A percentile compares a stretch with the other conserved stretches of the same genome.
phyloP scores from a whole-genome alignment of 2,329 filamentous ascomycete genomes.

The Albophoma yamanashiensis region DNA sequence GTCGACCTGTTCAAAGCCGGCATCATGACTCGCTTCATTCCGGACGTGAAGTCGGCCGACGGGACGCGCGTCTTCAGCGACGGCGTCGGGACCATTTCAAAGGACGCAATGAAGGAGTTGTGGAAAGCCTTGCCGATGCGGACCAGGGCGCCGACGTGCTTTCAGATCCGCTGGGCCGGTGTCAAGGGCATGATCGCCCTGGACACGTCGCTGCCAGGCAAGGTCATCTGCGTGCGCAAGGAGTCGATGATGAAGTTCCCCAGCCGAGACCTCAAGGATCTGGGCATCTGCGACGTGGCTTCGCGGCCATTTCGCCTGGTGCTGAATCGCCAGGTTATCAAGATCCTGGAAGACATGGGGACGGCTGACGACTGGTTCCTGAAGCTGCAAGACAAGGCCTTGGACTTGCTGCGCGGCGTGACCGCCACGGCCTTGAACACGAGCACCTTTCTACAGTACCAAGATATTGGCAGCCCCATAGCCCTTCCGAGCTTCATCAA shows the following conservation, averaged over 20 bases:
- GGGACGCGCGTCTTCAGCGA: slow-evolving; percentile 60
- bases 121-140: slow-evolving; percentile 41
- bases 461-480: slow-evolving; percentile 49
- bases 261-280: slow-evolving; percentile 38
- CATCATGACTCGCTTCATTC: slow-evolving; percentile 24
- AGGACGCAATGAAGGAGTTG: slow-evolving; percentile 45
- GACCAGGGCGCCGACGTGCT: slow-evolving; percentile 46
- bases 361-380: slow-evolving; percentile 50
- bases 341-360: slow-evolving; percentile 72
- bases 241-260: slow-evolving; percentile 73
- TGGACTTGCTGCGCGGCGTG: slow-evolving; percentile 48
- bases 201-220: slow-evolving; percentile 48
- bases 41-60: slow-evolving; percentile 39
- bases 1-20: slow-evolving; percentile 33
- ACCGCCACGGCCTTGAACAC: slow-evolving; percentile 51
- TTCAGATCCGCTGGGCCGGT: slow-evolving; percentile 66
- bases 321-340: slow-evolving; percentile 73
- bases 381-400: slow-evolving; percentile 49
- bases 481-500: slow-evolving; percentile 52
- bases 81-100: slow-evolving; percentile 66
- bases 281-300: slow-evolving; percentile 64
- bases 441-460: slow-evolving; percentile 51
- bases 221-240: slow-evolving; percentile 48
- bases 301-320: slow-evolving; percentile 57
- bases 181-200: slow-evolving; percentile 72